phyloP scores from a whole-genome alignment of 768 basidiomycete genomes.

The Leccinum variicolor region DNA sequence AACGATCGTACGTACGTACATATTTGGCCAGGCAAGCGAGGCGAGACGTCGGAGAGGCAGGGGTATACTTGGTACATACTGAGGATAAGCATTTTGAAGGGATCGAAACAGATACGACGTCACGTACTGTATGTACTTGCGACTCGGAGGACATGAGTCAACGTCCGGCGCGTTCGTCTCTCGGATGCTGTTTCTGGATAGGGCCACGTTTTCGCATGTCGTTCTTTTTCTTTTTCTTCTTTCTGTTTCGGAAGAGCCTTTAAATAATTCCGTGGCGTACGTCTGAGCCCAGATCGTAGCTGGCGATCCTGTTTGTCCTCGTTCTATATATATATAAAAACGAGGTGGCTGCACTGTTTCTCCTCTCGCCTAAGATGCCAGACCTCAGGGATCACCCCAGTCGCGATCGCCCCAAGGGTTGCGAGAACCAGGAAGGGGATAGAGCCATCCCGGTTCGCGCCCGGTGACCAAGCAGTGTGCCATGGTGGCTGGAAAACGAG shows the following conservation, averaged over 20 bases:
- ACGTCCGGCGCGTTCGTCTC: neutral
- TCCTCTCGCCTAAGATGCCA: neutral
- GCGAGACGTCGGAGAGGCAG: no score
- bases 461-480: neutral
- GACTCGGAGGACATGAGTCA: neutral
- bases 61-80: neutral
- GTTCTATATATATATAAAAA: no score
- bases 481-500: neutral
- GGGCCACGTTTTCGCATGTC: neutral
- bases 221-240: neutral
- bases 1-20: neutral
- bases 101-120: neutral
- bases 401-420: neutral
- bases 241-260: neutral
- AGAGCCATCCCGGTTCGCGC: neutral
- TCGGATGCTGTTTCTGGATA: neutral
- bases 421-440: neutral
- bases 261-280: no score
- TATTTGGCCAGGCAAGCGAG: neutral
- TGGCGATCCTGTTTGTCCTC: neutral
- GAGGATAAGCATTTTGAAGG: neutral
- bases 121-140: neutral
- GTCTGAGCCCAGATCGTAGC: neutral
- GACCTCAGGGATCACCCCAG: neutral
- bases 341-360: neutral